These are phyloP conservation scores for Extremus antarcticus DNA, from an alignment of 495 filamentous ascomycete genomes.

Conservation along the genomic window DNA sequence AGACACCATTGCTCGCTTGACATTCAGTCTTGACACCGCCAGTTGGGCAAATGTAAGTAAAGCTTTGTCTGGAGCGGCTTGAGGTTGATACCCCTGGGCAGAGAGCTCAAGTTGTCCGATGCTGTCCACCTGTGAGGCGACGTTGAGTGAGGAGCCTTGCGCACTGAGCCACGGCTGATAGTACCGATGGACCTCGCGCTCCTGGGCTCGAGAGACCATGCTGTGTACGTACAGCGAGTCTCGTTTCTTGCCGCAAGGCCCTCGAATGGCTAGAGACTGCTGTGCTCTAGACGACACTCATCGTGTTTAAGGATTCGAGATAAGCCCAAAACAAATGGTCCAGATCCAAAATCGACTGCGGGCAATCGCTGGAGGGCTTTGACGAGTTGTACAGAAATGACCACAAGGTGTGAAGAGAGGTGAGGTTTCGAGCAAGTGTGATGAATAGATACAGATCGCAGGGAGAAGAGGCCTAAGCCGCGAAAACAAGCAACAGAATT, in stretches of 20 bases:
- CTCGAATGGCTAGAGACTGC: background rate
- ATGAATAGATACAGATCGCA: too few relatives aligned
- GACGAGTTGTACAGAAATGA: too few relatives aligned
- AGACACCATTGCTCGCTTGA: slow-evolving; percentile 31
- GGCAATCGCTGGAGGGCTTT: too few relatives aligned
- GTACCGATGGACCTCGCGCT: slow-evolving; percentile 8
- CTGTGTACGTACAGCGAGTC: background rate
- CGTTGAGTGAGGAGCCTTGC: background rate
- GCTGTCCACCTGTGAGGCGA: slow-evolving; percentile 1
- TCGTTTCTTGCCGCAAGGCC: background rate
- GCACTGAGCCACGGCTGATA: slow-evolving; percentile 4
- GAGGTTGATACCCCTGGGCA: background rate
- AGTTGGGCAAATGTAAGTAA: slow-evolving; percentile 38
- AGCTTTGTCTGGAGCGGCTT: slow-evolving; percentile 24
- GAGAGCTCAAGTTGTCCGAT: background rate
- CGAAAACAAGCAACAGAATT: too few relatives aligned
- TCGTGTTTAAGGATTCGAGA: too few relatives aligned
- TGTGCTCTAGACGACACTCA: too few relatives aligned
- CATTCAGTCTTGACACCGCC: slow-evolving; percentile 31
- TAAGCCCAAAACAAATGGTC: too few relatives aligned
- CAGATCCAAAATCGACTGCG: too few relatives aligned
- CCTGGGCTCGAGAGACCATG: background rate
- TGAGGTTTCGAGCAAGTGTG: too few relatives aligned
- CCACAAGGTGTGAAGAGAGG: too few relatives aligned
- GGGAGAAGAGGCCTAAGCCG: too few relatives aligned